Evolutionary conservation across 345 rosid genomes (phyloP), one percentile per base, ranked within the genome.

Genomic region (Excoecaria agallocha): DNA sequence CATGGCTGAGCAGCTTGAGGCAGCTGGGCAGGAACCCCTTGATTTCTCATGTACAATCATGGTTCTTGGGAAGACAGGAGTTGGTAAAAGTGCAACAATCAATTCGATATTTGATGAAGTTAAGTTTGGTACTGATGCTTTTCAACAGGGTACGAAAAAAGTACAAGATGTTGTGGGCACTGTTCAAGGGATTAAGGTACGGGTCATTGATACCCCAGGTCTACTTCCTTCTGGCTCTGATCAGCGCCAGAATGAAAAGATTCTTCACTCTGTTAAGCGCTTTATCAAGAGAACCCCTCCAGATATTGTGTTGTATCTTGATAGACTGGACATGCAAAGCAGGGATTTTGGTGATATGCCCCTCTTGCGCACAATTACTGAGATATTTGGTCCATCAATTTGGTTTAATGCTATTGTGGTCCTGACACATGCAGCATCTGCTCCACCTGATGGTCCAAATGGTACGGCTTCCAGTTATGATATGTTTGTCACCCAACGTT

Each of bases 341-440:
- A 85, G 98, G 85, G 99, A 96, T 83, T 88, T 86, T 71, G 90
- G 96, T 57, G 98, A 96, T 80, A 91, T 87, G 97, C 99, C 94
- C 16, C 94, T 95, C 57, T 81, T 95, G 80, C 98, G 96, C 77
- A 91, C 98, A 72, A 91, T 95, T 74, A 88, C 93, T 22, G 91
- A 95, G 55, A 87, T 91, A 75, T 93, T 93, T 84, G 99, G 98
- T 70, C 92, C 96, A 20, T 88, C 98, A 3, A 89, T 95, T 71
- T 95, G 99, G 99, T 95, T 95, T 79, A 95, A 95, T 85, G 99
- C 99, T 43, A 95, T 95, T 74, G 99, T 95, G 78, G 98, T 94
- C 72, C 83, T 95, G 77, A 95, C 99, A 74, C 99, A 95, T 84
- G 99, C 99, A 0, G 99, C 98, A 56, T 91, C 98, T 76, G 98